These are phyloP conservation scores for Erysimum cheiranthoides DNA, from an alignment of 345 rosid genomes.

Conservation along the genomic window DNA sequence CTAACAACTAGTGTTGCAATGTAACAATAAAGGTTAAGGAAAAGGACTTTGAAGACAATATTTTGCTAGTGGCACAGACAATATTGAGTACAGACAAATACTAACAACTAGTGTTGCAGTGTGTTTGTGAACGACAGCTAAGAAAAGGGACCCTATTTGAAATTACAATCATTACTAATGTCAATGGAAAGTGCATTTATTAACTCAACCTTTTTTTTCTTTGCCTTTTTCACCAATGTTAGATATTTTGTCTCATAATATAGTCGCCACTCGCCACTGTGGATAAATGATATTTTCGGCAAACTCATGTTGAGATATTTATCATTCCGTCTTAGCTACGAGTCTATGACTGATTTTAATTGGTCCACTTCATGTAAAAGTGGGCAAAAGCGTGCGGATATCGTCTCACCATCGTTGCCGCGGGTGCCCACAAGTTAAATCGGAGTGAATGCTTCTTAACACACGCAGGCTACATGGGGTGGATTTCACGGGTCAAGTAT, in stretches of 20 bases:
- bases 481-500: too few species aligned
- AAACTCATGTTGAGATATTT: slow-evolving; percentile 7
- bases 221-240: neutral
- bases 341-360: neutral
- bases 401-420: neutral
- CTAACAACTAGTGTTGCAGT: neutral
- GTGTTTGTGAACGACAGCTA: slow-evolving; percentile 40
- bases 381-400: neutral
- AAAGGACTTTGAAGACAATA: slow-evolving; percentile 25
- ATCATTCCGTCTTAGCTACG: neutral
- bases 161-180: slow-evolving; percentile 32
- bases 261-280: neutral
- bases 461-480: too few species aligned
- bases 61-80: slow-evolving; percentile 33
- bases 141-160: slow-evolving; percentile 35
- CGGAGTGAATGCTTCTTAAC: too few species aligned
- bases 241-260: neutral
- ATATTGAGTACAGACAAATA: neutral
- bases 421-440: too few species aligned
- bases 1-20: neutral
- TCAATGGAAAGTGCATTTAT: slow-evolving; percentile 33
- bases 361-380: slow-evolving; percentile 19
- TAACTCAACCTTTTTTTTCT: slow-evolving; percentile 7
- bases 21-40: slow-evolving; percentile 30
- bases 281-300: slow-evolving; percentile 22